Evolutionary conservation across 2,329 filamentous ascomycete genomes (phyloP), one percentile per base, ranked within the genome.

Genomic region (Aaosphaeria arxii): DNA sequence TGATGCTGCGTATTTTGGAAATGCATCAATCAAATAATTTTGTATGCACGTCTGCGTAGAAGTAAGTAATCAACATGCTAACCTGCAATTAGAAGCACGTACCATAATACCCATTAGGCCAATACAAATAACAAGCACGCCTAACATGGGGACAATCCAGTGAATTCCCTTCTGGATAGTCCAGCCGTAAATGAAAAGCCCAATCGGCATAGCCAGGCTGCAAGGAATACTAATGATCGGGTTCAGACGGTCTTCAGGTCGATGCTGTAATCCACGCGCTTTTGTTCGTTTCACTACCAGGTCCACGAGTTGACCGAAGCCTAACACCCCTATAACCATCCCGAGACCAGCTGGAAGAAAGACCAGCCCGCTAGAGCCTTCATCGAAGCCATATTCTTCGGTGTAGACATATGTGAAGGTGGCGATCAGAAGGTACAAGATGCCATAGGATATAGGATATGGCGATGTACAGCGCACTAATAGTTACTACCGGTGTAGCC

Each of bases 1-100:
- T 4, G 43, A 47, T 13, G 52, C 48, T 7, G 48, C 44, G 30
- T 47, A 38, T 3, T 13, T n/a, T 30, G 36, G 24, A 57, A 77
- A 84, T 4, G 76, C 73, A 44, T 87, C 83, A 40, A 85, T 77
- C 2, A 86, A 72, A 52, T 87, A 87, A 7, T 79, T 79, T 44
- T 78, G 75, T 0, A 78, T n/a, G 33, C 33, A 36, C 33, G n/a
- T 36, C 33, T 36, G 33, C n/a, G n/a, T 3, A 36, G 33, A 9
- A 36, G 33, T 36, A 9, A 36, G 33, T 4, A n/a, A 9, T 3
- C 17, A 24, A 24, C n/a, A n/a, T 9, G n/a, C 9, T 4, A 36
- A 9, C 33, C n/a, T 36, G 33, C 33, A 36, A 36, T n/a, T 9
- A 2, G 33, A 2, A 4, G 2, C 61, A 0, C 49, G 28, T 5